Evolutionary conservation across 495 filamentous ascomycete genomes (phyloP).

Genomic region (Polyplosphaeria fusca): DNA sequence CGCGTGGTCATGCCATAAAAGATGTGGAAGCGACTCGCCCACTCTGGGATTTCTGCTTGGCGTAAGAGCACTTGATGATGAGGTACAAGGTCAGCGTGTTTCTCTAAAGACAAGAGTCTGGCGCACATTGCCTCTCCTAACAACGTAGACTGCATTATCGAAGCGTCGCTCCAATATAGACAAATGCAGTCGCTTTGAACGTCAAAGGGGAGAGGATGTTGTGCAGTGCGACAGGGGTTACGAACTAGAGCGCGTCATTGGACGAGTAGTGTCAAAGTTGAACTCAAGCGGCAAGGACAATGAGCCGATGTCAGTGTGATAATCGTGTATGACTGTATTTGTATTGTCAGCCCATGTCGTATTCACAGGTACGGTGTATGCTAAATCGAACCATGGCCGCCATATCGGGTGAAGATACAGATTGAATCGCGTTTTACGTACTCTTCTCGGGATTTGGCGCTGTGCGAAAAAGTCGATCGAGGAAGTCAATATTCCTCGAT

Average conservation of each 20-base stretch:
- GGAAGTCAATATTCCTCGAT: conserved; percentile 24
- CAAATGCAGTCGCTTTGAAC: too few species aligned
- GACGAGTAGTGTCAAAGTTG: conserved; percentile 7
- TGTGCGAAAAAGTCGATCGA: conserved; percentile 3
- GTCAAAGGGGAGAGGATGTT: too few species aligned
- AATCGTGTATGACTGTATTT: conserved; percentile 29
- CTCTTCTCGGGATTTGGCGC: conserved; percentile 3
- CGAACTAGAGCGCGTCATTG: conserved; percentile 16
- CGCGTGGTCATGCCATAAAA: conserved; percentile 21
- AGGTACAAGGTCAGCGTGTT: background rate
- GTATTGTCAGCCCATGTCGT: too few species aligned
- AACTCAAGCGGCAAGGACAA: conserved; percentile 16
- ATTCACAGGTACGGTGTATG: too few species aligned
- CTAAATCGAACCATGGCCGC: too few species aligned
- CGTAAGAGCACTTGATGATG: background rate
- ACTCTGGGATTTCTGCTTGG: conserved; percentile 3
- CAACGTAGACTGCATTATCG: too few species aligned
- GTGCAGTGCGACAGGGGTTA: too few species aligned
- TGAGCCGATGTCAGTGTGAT: conserved; percentile 14
- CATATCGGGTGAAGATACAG: too few species aligned
- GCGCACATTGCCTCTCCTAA: too few species aligned
- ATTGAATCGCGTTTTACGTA: too few species aligned
- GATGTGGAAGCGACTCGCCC: conserved; percentile 26
- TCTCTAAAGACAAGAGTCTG: background rate
- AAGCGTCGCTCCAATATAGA: too few species aligned